Base-by-base conservation (phyloP, 1,284 basidiomycete species). In the Trichosporon sp. region DNA sequence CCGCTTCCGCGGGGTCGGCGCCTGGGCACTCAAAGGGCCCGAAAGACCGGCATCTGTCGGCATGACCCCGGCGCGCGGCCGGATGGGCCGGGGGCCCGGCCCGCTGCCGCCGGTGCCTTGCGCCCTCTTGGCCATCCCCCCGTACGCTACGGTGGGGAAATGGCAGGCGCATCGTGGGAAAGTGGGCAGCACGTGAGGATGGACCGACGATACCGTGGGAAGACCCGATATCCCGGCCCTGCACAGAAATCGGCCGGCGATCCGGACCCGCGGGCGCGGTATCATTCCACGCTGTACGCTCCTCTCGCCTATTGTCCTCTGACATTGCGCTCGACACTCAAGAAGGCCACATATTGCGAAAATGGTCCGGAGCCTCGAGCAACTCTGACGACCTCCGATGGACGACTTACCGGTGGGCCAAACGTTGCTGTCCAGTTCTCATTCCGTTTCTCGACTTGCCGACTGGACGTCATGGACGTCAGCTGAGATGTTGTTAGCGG, bases 51-150 rank as follows among this genome's bases (percentile, higher is more conserved):
- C 21, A 26, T 48, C 19, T 16, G 16, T 48, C 46, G 46, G 46
- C 46, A 48, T 5, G 8, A 37, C 16, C 38, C 8, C 38, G 35
- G 35, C 35, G 35, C 35, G 26, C 35, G 6, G 7, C 38, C 38
- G 38, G 38, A 11, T 10, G 6, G 51, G 3, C 51, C 51, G 51
- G 43, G 43, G 43, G n/a, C 51, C 51, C 51, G 51, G 51, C 51
- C 51, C 51, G 51, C 19, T 26, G 51, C 19, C 51, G 51, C 19
- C 51, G 51, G 51, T 54, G 51, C 51, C 51, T 54, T 5, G 51
- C 51, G 10, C 21, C 4, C 6, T 10, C 10, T 16, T 10, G 26
- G 26, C 26, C 26, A 26, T 26, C 26, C 26, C 26, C 1, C 51
- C 19, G 21, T 54, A 54, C 16, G 14, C 16, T 8, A 5, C 46